These are phyloP conservation scores for Trebouxia sp. DNA, from an alignment of 139 green algal species.

Conservation along the genomic window DNA sequence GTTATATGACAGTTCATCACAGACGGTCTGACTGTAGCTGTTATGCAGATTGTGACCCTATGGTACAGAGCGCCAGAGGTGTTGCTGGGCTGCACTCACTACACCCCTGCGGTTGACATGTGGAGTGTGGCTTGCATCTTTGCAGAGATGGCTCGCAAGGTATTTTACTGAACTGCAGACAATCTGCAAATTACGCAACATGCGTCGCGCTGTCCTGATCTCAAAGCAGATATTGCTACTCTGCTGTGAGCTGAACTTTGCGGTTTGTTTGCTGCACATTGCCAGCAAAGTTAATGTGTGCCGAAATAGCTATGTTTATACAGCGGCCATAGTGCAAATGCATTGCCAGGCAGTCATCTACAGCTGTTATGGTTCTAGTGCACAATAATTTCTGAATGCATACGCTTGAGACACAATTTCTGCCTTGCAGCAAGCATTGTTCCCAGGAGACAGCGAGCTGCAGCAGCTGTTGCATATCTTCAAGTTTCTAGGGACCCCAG, in stretches of 20 bases:
- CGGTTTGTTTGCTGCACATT: too few species aligned
- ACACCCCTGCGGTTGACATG: slow-evolving; percentile 95
- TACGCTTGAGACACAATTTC: background rate
- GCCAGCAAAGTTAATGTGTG: too few species aligned
- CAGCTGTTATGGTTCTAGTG: too few species aligned
- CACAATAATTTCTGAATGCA: too few species aligned
- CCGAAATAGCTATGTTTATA: too few species aligned
- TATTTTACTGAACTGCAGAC: background rate
- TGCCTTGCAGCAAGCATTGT: slow-evolving; percentile 73
- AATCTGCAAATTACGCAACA: background rate
- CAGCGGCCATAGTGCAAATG: too few species aligned
- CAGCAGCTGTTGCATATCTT: slow-evolving; percentile 92
- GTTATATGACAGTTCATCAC: too few species aligned
- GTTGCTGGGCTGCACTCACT: slow-evolving; percentile 92
- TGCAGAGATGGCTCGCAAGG: slow-evolving; percentile 84
- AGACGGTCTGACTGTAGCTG: too few species aligned
- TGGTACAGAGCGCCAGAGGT: slow-evolving; percentile 99
- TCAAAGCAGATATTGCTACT: too few species aligned
- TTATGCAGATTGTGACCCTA: slow-evolving; percentile 92
- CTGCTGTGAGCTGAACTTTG: too few species aligned
- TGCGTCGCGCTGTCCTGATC: background rate
- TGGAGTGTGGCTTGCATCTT: slow-evolving; percentile 99
- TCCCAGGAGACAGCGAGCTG: slow-evolving; percentile 85
- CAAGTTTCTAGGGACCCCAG: slow-evolving; percentile 85
- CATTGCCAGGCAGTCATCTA: too few species aligned